Evolutionary conservation across 1,139 yeast genomes (phyloP).

Genomic region (Suhomyces bribrorum): DNA sequence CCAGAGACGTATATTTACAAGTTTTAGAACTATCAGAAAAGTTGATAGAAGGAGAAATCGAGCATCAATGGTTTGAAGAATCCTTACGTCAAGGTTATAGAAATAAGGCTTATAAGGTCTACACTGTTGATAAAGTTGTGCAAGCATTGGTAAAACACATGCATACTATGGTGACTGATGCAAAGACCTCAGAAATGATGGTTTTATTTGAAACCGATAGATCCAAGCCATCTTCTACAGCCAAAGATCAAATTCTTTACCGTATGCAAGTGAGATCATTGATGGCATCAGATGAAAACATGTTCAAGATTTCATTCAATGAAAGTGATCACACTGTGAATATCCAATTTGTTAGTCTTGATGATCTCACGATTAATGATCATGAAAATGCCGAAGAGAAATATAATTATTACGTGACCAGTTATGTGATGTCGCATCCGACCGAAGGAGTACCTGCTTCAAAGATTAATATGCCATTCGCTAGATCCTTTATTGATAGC

Average conservation of each 20-base stretch:
- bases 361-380: conserved; percentile 83
- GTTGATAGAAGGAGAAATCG: conserved; percentile 86
- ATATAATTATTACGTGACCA: conserved; percentile 92
- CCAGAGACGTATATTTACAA: conserved; percentile 74
- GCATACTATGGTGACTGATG: conserved; percentile 75
- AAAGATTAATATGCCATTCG: conserved; percentile 70
- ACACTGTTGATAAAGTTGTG: conserved; percentile 90
- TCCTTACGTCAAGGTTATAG: conserved; percentile 92
- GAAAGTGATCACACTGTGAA: conserved; percentile 54
- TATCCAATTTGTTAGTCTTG: conserved; percentile 83
- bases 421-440: conserved; percentile 92
- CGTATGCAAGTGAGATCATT: conserved; percentile 84
- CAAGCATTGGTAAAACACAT: conserved; percentile 89
- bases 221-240: conserved; percentile 58
- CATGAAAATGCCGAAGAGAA: conserved; percentile 73
- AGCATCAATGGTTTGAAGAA: conserved; percentile 95
- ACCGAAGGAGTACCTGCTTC: conserved; percentile 96
- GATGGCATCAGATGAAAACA: conserved; percentile 83
- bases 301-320: conserved; percentile 83
- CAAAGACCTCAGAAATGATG: conserved; percentile 80
- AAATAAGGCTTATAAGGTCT: conserved; percentile 87
- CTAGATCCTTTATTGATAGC: conserved; percentile 59
- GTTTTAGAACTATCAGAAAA: conserved; percentile 70
- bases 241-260: conserved; percentile 86
- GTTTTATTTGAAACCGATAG: conserved; percentile 83